Evolutionary conservation across 805 yeast species (phyloP), one percentile per base, ranked within the genome.

Genomic region (Cyberlindnera mrakii): DNA sequence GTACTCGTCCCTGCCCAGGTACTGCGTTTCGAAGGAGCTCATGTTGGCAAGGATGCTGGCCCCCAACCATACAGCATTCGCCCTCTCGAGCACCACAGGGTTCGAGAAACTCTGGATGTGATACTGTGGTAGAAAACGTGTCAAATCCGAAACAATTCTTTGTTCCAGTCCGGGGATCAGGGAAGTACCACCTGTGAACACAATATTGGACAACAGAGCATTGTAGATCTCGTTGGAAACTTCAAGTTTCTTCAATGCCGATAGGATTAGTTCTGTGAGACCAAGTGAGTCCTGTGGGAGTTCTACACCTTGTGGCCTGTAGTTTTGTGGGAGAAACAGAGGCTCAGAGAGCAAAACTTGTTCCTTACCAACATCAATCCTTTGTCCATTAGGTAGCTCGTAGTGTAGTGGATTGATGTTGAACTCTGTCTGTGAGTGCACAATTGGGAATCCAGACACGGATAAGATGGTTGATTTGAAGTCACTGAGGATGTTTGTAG

Each of bases 21-120:
- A 85, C 64, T 78, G 70, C 58, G 81, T 88, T 55, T 86, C 95
- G 68, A 85, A 85, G 4, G 88, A 80, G 41, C 90, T 91, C 62
- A 85, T 71, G 20, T 85, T 77, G 7, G 89, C 78, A 42, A 85
- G 68, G 27, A 86, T 83, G 48, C 85, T 75, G 4, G 91, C 91
- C 15, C 95, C 95, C 36, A 85, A 74, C 91, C 93, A 85, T 4
- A 84, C 72, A 30, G 85, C 76, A 55, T 75, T 77, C 44, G 72
- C 69, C 55, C 95, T 72, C 60, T 85, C 95, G 37, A 70, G 66
- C 8, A 78, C 58, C 48, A 73, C 75, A 29, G 90, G 89, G 11
- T 77, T 76, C 6, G 87, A 79, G 53, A 79, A 85, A 30, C 82
- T 50, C 37, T 52, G 57, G 27, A 55, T 49, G 40, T 80, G 81